phyloP scores from a whole-genome alignment of 257 asterid species.

The Solanum infundibuliforme region DNA sequence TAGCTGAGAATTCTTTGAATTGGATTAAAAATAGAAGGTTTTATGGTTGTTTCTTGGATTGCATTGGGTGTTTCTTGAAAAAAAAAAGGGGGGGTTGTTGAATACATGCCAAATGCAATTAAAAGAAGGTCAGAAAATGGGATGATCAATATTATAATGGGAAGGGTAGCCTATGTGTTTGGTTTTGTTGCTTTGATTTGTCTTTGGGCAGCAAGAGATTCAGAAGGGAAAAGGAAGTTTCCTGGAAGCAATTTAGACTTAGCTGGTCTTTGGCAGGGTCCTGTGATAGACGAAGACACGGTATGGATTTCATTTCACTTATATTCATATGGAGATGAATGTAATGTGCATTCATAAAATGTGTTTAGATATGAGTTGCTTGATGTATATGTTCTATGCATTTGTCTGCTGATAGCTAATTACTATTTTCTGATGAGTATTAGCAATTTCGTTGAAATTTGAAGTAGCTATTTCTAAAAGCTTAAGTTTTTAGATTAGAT shows the following conservation, averaged over 20 bases:
- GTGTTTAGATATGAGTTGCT: neutral
- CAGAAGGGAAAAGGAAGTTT: conserved; percentile 46
- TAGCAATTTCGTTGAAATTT: neutral
- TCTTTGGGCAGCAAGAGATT: conserved; percentile 34
- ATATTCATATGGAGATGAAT: neutral
- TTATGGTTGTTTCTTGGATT: neutral
- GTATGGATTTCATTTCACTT: conserved; percentile 15
- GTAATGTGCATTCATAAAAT: neutral
- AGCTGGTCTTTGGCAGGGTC: conserved; percentile 11
- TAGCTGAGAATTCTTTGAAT: conserved; percentile 1
- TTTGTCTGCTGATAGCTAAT: neutral
- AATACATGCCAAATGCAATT: conserved; percentile 26
- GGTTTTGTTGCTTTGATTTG: conserved; percentile 44
- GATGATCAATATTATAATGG: conserved; percentile 24
- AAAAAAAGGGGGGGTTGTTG: neutral
- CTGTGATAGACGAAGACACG: conserved; percentile 16
- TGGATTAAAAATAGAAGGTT: neutral
- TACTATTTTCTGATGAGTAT: neutral
- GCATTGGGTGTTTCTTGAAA: neutral
- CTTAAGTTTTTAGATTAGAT: neutral
- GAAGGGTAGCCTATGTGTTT: conserved; percentile 24
- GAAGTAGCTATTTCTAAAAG: neutral
- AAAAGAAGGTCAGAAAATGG: conserved; percentile 14
- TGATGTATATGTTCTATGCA: neutral
- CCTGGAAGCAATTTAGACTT: conserved; percentile 15